Conservation (phyloP, 2,329 filamentous ascomycete genomes). For the Aspergillus sp. region DNA sequence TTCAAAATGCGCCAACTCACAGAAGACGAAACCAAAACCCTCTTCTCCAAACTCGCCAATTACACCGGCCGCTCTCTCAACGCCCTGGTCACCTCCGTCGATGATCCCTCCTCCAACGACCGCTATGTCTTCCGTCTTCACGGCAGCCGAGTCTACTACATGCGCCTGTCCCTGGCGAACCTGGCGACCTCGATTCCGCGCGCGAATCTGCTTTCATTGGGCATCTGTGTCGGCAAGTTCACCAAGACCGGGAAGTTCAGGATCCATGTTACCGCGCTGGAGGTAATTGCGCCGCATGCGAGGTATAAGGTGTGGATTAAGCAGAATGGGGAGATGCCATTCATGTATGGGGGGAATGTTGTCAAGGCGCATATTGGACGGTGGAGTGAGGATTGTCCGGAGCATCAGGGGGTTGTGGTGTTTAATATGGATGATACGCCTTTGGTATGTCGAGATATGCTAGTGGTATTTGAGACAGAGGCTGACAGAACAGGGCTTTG, state of each 20-base stretch:
- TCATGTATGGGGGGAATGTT: conserved; percentile 87
- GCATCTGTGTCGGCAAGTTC: conserved; percentile 88
- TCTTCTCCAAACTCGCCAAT: conserved; percentile 88
- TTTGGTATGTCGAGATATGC: conserved; percentile 36
- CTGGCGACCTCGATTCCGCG: conserved; percentile 79
- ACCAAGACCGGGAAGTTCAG: conserved; percentile 96
- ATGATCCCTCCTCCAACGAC: conserved; percentile 61
- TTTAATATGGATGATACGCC: conserved; percentile 88
- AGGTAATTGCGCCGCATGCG: conserved; percentile 82
- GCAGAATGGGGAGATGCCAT: conserved; percentile 94
- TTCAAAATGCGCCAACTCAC: conserved; percentile 71
- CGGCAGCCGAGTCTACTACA: conserved; percentile 82
- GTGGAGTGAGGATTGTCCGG: conserved; percentile 85
- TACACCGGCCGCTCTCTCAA: conserved; percentile 85
- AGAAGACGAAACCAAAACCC: conserved; percentile 56
- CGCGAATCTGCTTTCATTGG: conserved; percentile 76
- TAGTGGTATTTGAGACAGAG: not conserved
- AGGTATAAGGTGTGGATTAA: conserved; percentile 97
- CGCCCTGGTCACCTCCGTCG: conserved; percentile 69
- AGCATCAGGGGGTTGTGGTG: conserved; percentile 86
- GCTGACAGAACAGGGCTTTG: conserved; percentile 61
- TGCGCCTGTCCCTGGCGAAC: conserved; percentile 82
- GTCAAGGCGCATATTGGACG: conserved; percentile 75
- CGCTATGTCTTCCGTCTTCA: conserved; percentile 82
- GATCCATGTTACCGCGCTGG: conserved; percentile 85